These are phyloP conservation scores for Jatropha curcas DNA, from an alignment of 345 rosid species.

Conservation along the genomic window DNA sequence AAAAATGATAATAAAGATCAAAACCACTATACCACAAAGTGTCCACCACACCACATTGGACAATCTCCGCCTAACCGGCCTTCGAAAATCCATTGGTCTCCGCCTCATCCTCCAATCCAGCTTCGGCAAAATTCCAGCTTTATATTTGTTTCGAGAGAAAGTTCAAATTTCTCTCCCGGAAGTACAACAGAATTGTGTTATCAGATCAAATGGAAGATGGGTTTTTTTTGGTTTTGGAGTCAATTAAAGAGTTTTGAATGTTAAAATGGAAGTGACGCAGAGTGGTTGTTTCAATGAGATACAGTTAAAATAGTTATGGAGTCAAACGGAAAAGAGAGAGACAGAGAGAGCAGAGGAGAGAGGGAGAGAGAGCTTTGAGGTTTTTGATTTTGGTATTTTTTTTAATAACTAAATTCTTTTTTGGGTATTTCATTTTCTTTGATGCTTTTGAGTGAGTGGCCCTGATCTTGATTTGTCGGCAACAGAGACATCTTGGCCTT, in stretches of 20 bases:
- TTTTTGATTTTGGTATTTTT: neutral
- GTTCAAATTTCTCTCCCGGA: slow-evolving; percentile 12
- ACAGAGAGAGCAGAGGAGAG: neutral
- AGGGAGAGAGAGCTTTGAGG: neutral
- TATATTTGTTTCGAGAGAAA: slow-evolving; percentile 17
- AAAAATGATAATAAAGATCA: slow-evolving; percentile 60
- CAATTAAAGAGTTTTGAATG: no score
- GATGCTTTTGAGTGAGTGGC: neutral
- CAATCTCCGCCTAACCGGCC: slow-evolving; percentile 61
- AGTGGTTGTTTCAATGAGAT: neutral
- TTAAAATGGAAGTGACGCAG: neutral
- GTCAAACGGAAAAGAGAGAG: neutral
- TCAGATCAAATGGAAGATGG: neutral
- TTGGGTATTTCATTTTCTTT: no score
- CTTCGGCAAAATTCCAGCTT: slow-evolving; percentile 5
- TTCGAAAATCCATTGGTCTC: slow-evolving; percentile 61
- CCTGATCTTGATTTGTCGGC: neutral
- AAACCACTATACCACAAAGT: slow-evolving; percentile 46
- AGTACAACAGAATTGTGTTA: neutral
- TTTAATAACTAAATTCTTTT: neutral
- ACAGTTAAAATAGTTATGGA: slow-evolving; percentile 3
- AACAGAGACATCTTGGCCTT: no score
- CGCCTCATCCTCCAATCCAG: slow-evolving; percentile 52
- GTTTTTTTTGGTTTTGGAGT: neutral
- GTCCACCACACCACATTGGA: slow-evolving; percentile 75